Evolutionary conservation across 202 grass and related monocot species (phyloP).

Genomic region (Setaria viridis): DNA sequence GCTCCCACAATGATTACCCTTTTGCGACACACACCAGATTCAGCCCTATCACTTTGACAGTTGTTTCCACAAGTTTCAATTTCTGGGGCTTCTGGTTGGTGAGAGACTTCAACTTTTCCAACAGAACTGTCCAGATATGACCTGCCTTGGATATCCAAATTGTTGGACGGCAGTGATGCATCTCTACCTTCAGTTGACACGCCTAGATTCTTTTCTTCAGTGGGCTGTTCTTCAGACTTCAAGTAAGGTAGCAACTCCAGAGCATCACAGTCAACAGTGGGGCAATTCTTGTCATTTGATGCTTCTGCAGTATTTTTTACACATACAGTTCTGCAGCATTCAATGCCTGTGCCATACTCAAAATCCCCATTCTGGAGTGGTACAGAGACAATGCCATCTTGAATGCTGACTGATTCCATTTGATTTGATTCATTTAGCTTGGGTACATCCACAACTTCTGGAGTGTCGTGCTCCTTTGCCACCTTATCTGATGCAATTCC

Average conservation of each 20-base stretch:
- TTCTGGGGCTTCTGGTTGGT: slow-evolving; percentile 40
- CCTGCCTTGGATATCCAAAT: background rate
- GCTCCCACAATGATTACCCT: slow-evolving; percentile 89
- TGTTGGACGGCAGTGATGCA: slow-evolving; percentile 21
- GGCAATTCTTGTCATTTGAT: slow-evolving; percentile 43
- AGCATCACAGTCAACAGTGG: slow-evolving; percentile 33
- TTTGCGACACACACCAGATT: slow-evolving; percentile 49
- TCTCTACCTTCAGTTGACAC: slow-evolving; percentile 30
- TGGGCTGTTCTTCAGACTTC: slow-evolving; percentile 37
- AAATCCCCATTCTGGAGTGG: slow-evolving; percentile 44
- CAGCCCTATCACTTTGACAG: slow-evolving; percentile 35
- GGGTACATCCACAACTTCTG: slow-evolving; percentile 52
- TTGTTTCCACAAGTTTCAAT: slow-evolving; percentile 46
- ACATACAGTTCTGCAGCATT: slow-evolving; percentile 22
- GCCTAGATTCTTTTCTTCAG: slow-evolving; percentile 52
- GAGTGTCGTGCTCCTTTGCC: slow-evolving; percentile 20
- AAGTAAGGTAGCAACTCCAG: slow-evolving; percentile 40
- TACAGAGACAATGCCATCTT: slow-evolving; percentile 44
- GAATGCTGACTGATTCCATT: slow-evolving; percentile 42
- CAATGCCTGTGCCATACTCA: slow-evolving; percentile 32
- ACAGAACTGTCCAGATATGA: slow-evolving; percentile 30
- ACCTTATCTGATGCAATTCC: slow-evolving; percentile 77
- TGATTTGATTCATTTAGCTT: slow-evolving; percentile 51
- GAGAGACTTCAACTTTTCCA: slow-evolving; percentile 45
- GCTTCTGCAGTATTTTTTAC: slow-evolving; percentile 46